A percentile compares a stretch with the other conserved stretches of the same genome.
phyloP scores from a whole-genome alignment of 78 protist genomes.

The Chrysochromulina parva region DNA sequence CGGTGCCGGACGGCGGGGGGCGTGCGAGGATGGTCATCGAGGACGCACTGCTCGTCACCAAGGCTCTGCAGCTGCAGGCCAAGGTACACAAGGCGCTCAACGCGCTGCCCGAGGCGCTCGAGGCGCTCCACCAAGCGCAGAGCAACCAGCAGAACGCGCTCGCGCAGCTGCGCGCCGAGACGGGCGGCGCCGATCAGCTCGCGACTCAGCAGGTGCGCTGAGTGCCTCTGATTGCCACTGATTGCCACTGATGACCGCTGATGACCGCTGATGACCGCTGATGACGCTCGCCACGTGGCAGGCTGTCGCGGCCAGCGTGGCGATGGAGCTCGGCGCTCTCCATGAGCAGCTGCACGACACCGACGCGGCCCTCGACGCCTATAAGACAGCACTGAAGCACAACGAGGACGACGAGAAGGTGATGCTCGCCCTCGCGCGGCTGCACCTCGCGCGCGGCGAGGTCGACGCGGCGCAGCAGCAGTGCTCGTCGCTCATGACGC shows the following conservation, averaged over 20 bases:
- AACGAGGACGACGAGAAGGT: constrained; percentile 33
- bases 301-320: no score
- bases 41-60: no score
- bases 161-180: constrained; percentile 37
- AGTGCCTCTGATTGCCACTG: no score
- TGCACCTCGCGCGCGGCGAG: constrained; percentile 51
- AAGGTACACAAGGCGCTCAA: constrained; percentile 40
- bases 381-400: constrained; percentile 61
- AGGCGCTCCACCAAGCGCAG: background rate
- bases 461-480: constrained; percentile 53
- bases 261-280: no score
- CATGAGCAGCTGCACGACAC: background rate
- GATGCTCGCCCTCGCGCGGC: constrained; percentile 61
- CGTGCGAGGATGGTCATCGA: no score
- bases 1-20: no score
- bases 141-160: background rate
- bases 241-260: no score
- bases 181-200: no score
- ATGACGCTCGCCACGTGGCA: no score
- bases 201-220: no score
- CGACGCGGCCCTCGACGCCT: constrained; percentile 37
- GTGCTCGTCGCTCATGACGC: constrained; percentile 46
- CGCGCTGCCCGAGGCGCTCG: background rate
- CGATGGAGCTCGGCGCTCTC: no score
- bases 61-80: background rate